Percentiles rank a stretch among this genome's conserved stretches.
Conservation (phyloP, 140 eudicot genomes). For the Bidens hawaiensis region DNA sequence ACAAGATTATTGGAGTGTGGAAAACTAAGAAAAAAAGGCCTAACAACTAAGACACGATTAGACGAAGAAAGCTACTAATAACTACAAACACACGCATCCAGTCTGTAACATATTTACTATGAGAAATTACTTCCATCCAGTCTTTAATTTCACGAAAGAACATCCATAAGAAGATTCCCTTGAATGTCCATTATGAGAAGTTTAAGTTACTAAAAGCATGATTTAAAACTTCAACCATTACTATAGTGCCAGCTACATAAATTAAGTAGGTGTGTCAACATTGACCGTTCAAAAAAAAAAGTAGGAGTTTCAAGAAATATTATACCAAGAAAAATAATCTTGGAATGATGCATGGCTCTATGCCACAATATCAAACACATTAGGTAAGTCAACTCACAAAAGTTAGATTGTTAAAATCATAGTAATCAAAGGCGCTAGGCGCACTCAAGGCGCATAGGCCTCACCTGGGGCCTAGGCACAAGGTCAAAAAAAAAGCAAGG, state of each 20-base stretch:
- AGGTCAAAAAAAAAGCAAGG: no score
- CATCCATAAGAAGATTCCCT: not conserved
- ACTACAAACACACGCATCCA: no score
- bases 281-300: not conserved
- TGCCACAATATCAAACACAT: not conserved
- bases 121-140: not conserved
- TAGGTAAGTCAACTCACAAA: constrained; percentile 5
- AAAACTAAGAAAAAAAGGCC: no score
- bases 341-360: not conserved
- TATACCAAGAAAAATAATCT: constrained; percentile 3
- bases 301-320: not conserved
- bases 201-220: not conserved
- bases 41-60: no score
- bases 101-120: not conserved
- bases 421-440: no score
- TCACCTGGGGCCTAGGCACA: no score
- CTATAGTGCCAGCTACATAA: not conserved
- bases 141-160: not conserved
- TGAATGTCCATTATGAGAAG: not conserved
- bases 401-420: not conserved
- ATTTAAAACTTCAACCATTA: not conserved
- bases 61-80: no score
- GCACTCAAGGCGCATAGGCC: no score
- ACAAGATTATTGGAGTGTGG: no score
- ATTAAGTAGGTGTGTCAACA: not conserved